Percentiles rank a stretch among this genome's conserved stretches.
Conservation (phyloP, 371 early-diverging fungal species). For the Chytridium lagenaria region DNA sequence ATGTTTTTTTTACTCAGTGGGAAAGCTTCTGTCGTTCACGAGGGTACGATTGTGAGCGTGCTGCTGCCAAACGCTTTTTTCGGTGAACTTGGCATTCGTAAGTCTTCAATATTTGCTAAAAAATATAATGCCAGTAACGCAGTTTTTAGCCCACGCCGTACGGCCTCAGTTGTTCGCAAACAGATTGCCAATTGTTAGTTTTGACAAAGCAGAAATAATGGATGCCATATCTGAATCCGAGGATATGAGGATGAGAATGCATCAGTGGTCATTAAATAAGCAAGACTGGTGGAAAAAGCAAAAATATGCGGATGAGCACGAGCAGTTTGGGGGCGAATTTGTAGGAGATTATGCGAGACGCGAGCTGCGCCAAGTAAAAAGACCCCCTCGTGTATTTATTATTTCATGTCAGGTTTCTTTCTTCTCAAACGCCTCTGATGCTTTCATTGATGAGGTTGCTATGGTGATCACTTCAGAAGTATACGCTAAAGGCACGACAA, state of each 20-base stretch:
- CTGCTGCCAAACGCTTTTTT: slow-evolving; percentile 32
- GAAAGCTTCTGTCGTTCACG: neutral
- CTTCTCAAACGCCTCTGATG: slow-evolving; percentile 38
- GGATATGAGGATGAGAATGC: slow-evolving; percentile 14
- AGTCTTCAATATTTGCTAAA: slow-evolving; percentile 16
- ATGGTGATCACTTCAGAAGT: slow-evolving; percentile 34
- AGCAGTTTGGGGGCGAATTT: slow-evolving; percentile 45
- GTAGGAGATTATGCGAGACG: slow-evolving; percentile 32
- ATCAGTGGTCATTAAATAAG: slow-evolving; percentile 3
- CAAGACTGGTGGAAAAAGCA: slow-evolving; percentile 35
- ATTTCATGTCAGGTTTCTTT: slow-evolving; percentile 24
- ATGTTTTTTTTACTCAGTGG: slow-evolving; percentile 9
- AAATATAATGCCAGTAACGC: neutral
- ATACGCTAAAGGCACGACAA: slow-evolving; percentile 8
- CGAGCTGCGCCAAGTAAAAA: slow-evolving; percentile 31
- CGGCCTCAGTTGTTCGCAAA: slow-evolving; percentile 41
- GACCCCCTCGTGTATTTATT: neutral
- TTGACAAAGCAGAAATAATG: slow-evolving; percentile 42
- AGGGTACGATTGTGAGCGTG: neutral
- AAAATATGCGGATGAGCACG: slow-evolving; percentile 17
- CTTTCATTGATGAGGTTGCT: slow-evolving; percentile 43
- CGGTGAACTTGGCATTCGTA: slow-evolving; percentile 47
- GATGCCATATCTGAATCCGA: slow-evolving; percentile 18
- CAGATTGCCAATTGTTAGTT: slow-evolving; percentile 41
- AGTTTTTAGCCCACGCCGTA: slow-evolving; percentile 40